Evolutionary conservation across 768 basidiomycete species (phyloP).

Genomic region (Naganishia vishniacii): DNA sequence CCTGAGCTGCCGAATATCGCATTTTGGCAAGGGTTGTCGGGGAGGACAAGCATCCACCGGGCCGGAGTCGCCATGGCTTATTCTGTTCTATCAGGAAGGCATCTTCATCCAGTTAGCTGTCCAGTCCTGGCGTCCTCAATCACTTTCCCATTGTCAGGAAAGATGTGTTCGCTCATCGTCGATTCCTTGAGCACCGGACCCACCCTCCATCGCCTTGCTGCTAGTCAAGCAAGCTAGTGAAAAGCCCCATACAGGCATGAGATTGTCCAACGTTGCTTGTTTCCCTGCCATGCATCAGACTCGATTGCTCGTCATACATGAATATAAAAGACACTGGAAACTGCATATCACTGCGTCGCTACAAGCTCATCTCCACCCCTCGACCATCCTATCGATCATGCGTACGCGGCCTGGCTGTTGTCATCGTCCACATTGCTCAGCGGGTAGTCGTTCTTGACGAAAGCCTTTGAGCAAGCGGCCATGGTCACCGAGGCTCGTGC

Average conservation of each 20-base stretch:
- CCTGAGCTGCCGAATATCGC: not conserved
- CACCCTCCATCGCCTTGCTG: too few species aligned
- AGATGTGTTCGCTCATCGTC: too few species aligned
- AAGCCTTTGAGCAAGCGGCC: conserved; percentile 86
- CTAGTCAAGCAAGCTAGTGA: too few species aligned
- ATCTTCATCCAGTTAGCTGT: too few species aligned
- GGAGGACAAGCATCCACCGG: too few species aligned
- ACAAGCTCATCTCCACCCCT: conserved; percentile 11
- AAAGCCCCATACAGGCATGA: not conserved
- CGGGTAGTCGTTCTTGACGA: conserved; percentile 57
- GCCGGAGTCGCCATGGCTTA: too few species aligned
- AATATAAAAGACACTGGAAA: conserved; percentile 20
- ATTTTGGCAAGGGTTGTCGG: not conserved
- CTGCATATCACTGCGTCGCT: conserved; percentile 16
- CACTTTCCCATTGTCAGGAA: too few species aligned
- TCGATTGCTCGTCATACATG: conserved; percentile 20
- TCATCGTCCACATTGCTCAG: conserved; percentile 33
- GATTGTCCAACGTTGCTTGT: not conserved
- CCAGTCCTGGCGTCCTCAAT: too few species aligned
- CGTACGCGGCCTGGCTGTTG: conserved; percentile 31
- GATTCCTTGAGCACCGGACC: too few species aligned
- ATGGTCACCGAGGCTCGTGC: conserved; percentile 90
- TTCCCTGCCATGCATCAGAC: not conserved
- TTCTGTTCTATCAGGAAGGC: too few species aligned
- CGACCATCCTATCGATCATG: conserved; percentile 1